Base-by-base conservation (phyloP, 2,329 filamentous ascomycete genomes). In the Ilyonectria sp. region DNA sequence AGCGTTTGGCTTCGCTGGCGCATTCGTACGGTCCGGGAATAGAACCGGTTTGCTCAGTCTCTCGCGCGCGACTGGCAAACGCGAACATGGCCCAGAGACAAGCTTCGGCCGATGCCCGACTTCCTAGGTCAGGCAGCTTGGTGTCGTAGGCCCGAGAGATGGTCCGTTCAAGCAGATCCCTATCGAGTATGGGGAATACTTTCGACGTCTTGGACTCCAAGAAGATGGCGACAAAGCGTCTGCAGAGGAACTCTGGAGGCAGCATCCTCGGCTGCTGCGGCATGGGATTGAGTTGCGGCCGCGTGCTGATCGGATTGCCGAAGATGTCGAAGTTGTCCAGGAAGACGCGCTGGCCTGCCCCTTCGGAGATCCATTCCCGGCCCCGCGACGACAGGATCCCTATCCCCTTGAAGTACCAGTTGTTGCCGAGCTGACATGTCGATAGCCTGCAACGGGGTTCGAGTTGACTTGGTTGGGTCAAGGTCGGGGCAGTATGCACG, bases 341-440 rank as follows among this genome's bases (percentile, higher is more conserved):
- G 56, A 72, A 71, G 13, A 70, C 57, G 33, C 69, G 70, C 21
- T 71, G 58, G 1, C 69, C 69, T 26, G 69, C 70, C 19, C 69
- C 69, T 10, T 71, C 67, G 3, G 69, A 70, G 9, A 71, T 72
- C 69, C 69, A 71, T 33, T 71, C 63, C 50, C 63, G 55, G 2
- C 69, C 69, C 3, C 69, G 60, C 19, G 60, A 49, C 13, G 69
- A 71, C 1, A 71, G 15, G 8, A 71, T 72, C 0, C 69, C 69
- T 15, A 71, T 67, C 5, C 69, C 69, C 23, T 71, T 71, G 7
- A 71, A 71, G 3, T 71, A 71, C 69, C 69, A 72, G 9, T 71
- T 71, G 2, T 59, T 71, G 4, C 69, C 69, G 13, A 65, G 55
- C 23, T 71, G 69, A 11, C 69, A 73, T 23, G 63, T 61, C 1